Base-by-base conservation (phyloP, 257 asterid genomes). In the Ilex aquifolium region DNA sequence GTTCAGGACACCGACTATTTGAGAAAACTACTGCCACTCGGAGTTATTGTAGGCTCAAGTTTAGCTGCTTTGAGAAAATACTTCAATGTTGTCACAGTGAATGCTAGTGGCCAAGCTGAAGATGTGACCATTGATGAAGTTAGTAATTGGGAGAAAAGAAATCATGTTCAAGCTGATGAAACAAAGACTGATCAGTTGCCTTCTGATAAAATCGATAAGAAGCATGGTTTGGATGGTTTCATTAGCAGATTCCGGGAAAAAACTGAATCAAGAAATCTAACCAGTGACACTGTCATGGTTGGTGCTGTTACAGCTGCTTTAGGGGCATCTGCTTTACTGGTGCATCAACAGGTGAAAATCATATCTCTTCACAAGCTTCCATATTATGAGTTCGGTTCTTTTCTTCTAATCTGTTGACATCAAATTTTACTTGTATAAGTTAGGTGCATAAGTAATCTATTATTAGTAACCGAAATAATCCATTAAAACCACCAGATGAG, bases 261-360 rank as follows among this genome's bases (percentile, higher is more conserved):
- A 51, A 40, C 46, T 63, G 81, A 66, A 72, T 74, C 72, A 53
- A 75, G 74, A 69, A 56, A 58, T 71, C 63, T 88, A 59, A 73
- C 56, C 31, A 72, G 70, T 40, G 74, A 76, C 11, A 36, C 67
- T 44, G 79, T 75, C 61, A 74, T 87, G 95, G 82, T 82, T 64
- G 95, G 97, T 74, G 95, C 96, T 64, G 89, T 89, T 64, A 80
- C 99, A 52, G 97, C 99, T 73, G 99, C 99, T 63, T 71, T 93
- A 39, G 96, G 99, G 52, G 96, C 99, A 69, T 90, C 99, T 60
- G 97, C 95, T 64, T 77, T 93, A 2, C 77, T 93, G 67, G 78
- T 76, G 62, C 75, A 77, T 63, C 91, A 89, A 54, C 82, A 76
- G 88, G 99, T 93, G 78, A 21, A 21, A 21, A 21, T 21, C 27